Conservation (phyloP, 2,329 filamentous ascomycete genomes). For the Penicillium sp. region DNA sequence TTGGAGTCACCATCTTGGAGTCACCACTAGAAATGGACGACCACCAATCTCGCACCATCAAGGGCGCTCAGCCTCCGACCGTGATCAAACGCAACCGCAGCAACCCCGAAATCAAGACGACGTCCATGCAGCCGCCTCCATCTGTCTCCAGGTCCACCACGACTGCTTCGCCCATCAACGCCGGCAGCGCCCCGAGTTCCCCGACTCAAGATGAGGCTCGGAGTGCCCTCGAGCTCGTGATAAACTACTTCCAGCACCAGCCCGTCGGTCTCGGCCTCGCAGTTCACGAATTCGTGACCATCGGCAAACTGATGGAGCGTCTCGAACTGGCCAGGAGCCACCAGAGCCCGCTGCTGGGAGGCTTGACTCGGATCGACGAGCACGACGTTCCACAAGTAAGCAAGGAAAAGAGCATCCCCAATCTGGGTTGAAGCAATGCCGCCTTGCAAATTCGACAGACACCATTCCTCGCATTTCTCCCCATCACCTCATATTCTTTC, state of each 20-base stretch:
- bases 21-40: slow-evolving; percentile 51
- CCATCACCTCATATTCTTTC: not conserved
- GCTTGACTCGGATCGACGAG: slow-evolving; percentile 45
- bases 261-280: slow-evolving; percentile 67
- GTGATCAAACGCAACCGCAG: slow-evolving; percentile 46
- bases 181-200: slow-evolving; percentile 53
- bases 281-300: slow-evolving; percentile 74
- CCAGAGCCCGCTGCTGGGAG: slow-evolving; percentile 40
- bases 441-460: not conserved
- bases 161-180: slow-evolving; percentile 50
- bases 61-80: slow-evolving; percentile 27
- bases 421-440: slow-evolving; percentile 28
- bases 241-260: slow-evolving; percentile 75
- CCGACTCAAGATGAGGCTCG: slow-evolving; percentile 84
- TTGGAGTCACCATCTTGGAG: slow-evolving; percentile 47
- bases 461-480: not conserved
- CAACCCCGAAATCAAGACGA: slow-evolving; percentile 45
- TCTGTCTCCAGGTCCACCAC: slow-evolving; percentile 38
- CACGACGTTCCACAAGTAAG: slow-evolving; percentile 39
- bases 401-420: slow-evolving; percentile 50
- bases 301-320: slow-evolving; percentile 83
- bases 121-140: slow-evolving; percentile 41
- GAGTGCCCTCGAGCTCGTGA: slow-evolving; percentile 74
- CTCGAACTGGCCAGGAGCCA: slow-evolving; percentile 64
- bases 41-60: slow-evolving; percentile 38